Conservation (phyloP, 768 basidiomycete species). For the Pleurotus tuoliensis region DNA sequence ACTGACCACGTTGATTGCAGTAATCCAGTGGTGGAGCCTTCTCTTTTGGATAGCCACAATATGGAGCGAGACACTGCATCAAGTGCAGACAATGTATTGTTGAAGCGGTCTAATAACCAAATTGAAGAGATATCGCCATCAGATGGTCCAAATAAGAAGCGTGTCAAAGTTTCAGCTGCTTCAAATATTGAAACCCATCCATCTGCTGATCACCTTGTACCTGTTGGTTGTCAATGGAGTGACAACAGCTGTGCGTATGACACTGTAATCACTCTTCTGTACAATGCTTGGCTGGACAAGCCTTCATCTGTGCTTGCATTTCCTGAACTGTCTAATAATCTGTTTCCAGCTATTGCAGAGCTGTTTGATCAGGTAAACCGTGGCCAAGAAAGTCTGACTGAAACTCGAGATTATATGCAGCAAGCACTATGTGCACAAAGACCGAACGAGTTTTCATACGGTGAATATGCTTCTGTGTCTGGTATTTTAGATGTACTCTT, state of each 20-base stretch:
- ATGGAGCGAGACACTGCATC: background rate
- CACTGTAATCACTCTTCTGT: constrained; percentile 18
- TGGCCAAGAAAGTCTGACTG: background rate
- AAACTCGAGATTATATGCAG: background rate
- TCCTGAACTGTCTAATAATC: background rate
- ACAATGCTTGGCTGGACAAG: constrained; percentile 15
- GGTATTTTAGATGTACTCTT: background rate
- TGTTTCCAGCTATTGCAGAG: background rate
- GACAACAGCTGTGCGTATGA: constrained; percentile 30
- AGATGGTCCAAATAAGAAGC: background rate
- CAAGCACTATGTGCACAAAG: background rate
- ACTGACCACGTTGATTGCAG: too few relatives aligned
- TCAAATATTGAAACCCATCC: background rate
- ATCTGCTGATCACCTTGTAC: background rate
- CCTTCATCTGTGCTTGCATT: constrained; percentile 1
- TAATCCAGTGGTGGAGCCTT: background rate
- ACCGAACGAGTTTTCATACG: background rate
- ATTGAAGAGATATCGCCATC: too few relatives aligned
- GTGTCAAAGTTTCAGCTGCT: background rate
- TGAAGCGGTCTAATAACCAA: background rate
- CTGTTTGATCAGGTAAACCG: background rate
- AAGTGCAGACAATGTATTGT: background rate
- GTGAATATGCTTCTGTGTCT: background rate
- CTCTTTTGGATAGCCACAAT: background rate
- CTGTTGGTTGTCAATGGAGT: constrained; percentile 15